Evolutionary conservation across 352 stramenopile species (phyloP).

Genomic region (Pythium scleroteichum): DNA sequence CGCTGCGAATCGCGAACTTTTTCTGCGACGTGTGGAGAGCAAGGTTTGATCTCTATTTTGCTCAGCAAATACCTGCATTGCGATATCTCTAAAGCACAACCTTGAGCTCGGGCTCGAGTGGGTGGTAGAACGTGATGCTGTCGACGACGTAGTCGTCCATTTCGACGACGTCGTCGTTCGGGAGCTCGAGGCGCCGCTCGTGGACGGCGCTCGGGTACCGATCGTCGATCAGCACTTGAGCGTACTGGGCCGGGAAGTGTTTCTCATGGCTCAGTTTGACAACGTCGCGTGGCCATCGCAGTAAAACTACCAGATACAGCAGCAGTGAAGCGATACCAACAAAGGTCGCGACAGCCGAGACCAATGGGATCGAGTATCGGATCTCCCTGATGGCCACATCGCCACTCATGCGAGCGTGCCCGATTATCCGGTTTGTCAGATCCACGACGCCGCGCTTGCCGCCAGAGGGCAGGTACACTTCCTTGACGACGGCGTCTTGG

Average conservation of each 20-base stretch:
- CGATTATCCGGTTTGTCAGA: constrained; percentile 22
- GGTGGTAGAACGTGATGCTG: constrained; percentile 13
- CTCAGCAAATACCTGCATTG: no score
- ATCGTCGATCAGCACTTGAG: constrained; percentile 36
- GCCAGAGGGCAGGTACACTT: not conserved
- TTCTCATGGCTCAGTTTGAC: constrained; percentile 25
- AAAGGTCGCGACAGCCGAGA: constrained; percentile 41
- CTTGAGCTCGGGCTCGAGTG: constrained; percentile 3
- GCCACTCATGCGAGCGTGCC: constrained; percentile 32
- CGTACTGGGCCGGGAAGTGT: constrained; percentile 37
- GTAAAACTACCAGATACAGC: constrained; percentile 30
- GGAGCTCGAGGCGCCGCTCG: constrained; percentile 15
- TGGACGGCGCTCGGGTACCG: constrained; percentile 31
- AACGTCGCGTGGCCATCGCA: constrained; percentile 36
- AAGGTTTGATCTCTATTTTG: no score
- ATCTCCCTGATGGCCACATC: constrained; percentile 48
- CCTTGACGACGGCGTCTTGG: constrained; percentile 40
- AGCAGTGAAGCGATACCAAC: constrained; percentile 37
- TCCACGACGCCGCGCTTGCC: constrained; percentile 3
- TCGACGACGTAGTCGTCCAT: constrained; percentile 28
- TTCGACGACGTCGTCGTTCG: constrained; percentile 8
- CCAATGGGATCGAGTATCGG: constrained; percentile 44
- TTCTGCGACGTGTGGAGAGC: no score
- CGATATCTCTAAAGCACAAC: constrained; percentile 5
- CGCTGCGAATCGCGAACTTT: no score